phyloP scores from a whole-genome alignment of 139 green algal species.

The Asterochloris erici region DNA sequence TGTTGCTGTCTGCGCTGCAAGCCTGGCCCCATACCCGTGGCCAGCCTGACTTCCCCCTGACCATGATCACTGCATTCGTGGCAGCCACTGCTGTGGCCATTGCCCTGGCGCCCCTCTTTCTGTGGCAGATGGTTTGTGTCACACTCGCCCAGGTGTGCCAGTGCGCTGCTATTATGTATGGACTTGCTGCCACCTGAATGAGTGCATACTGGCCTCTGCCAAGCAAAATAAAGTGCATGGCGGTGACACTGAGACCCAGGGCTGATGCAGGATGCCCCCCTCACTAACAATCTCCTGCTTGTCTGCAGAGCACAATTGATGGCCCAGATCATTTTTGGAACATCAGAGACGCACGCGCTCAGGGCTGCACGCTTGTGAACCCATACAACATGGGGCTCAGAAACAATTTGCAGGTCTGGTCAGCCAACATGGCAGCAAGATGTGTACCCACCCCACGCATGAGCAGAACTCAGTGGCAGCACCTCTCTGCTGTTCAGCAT shows the following conservation, averaged over 20 bases:
- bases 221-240: neutral
- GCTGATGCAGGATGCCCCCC: neutral
- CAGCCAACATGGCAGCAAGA: neutral
- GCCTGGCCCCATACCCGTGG: neutral
- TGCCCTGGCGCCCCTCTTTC: neutral
- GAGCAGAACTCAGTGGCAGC: neutral
- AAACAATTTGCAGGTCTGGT: slow-evolving; percentile 4
- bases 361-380: neutral
- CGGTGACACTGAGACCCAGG: neutral
- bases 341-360: neutral
- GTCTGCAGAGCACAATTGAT: slow-evolving; percentile 14
- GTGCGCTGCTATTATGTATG: neutral
- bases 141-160: neutral
- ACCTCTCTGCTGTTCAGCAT: neutral
- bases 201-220: neutral
- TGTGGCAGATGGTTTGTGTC: neutral
- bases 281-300: neutral
- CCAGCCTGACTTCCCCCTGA: neutral
- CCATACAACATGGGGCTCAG: slow-evolving; percentile 3
- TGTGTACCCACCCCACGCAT: neutral
- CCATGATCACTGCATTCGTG: neutral
- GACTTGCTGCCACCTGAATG: neutral
- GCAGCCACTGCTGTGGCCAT: neutral
- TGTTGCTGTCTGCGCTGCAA: neutral
- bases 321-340: neutral